These are phyloP conservation scores for Akanthomyces lecanii DNA, from an alignment of 2,329 filamentous ascomycete species.

Conservation along the genomic window DNA sequence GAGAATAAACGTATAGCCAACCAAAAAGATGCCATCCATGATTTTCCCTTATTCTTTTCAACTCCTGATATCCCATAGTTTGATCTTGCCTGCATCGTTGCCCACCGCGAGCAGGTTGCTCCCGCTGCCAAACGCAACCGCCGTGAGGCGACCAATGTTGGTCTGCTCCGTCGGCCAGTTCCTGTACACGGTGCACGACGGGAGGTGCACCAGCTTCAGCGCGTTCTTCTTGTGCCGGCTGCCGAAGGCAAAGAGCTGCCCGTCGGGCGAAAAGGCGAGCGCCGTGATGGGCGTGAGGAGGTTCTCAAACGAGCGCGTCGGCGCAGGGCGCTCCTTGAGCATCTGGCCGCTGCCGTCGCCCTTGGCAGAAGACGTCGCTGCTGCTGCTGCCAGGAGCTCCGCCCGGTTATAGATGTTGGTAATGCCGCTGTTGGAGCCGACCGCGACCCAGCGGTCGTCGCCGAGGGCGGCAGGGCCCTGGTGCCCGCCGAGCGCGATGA, in stretches of 20 bases:
- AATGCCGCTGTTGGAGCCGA: constrained; percentile 82
- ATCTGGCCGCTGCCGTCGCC: constrained; percentile 31
- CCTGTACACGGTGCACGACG: constrained; percentile 86
- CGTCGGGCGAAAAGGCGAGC: constrained; percentile 79
- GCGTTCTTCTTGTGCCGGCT: constrained; percentile 87
- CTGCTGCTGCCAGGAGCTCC: constrained; percentile 47
- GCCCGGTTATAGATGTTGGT: constrained; percentile 89
- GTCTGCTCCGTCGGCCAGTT: constrained; percentile 96
- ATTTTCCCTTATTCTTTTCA: constrained; percentile 32
- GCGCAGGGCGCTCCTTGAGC: constrained; percentile 65
- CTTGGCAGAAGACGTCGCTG: constrained; percentile 24
- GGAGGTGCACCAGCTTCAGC: constrained; percentile 80
- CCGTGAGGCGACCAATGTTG: constrained; percentile 76
- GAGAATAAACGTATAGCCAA: neutral
- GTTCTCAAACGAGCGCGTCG: constrained; percentile 73
- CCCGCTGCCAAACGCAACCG: constrained; percentile 62
- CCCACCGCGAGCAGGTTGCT: constrained; percentile 75
- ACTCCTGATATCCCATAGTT: constrained; percentile 81
- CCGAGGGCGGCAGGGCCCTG: constrained; percentile 61
- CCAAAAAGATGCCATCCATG: neutral
- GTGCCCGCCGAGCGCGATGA: constrained; percentile 71
- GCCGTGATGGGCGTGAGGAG: constrained; percentile 80
- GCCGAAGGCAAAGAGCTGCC: constrained; percentile 82
- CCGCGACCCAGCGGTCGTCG: constrained; percentile 80
- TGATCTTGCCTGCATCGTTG: constrained; percentile 83